A percentile compares a stretch with the other conserved stretches of the same genome.
Conservation (phyloP, 2,329 filamentous ascomycete genomes). For the Beauveria australis region DNA sequence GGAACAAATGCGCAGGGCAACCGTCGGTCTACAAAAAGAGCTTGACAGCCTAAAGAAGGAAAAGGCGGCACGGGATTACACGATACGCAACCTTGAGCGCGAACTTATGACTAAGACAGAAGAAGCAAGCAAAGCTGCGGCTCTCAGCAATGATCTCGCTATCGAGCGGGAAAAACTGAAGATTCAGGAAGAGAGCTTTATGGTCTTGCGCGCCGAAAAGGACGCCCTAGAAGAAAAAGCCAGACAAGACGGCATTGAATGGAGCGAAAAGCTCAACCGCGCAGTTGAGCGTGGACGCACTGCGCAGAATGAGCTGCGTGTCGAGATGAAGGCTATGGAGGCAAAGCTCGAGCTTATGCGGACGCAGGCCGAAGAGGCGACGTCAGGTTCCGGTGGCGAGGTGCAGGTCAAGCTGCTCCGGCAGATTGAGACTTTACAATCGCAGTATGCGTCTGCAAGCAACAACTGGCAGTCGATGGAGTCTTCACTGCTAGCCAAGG, state of each 20-base stretch:
- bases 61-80: slow-evolving; percentile 51
- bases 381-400: slow-evolving; percentile 72
- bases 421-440: slow-evolving; percentile 92
- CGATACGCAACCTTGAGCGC: slow-evolving; percentile 58
- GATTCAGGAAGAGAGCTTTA: slow-evolving; percentile 48
- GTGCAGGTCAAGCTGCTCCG: slow-evolving; percentile 82
- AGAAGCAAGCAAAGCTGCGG: slow-evolving; percentile 56
- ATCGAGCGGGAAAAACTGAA: slow-evolving; percentile 51
- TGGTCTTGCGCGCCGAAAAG: slow-evolving; percentile 70
- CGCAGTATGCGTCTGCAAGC: slow-evolving; percentile 86
- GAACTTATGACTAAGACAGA: slow-evolving; percentile 62
- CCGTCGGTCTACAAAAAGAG: slow-evolving; percentile 37
- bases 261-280: slow-evolving; percentile 64
- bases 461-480: slow-evolving; percentile 99
- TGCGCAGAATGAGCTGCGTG: slow-evolving; percentile 68
- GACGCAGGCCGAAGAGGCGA: slow-evolving; percentile 77
- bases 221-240: slow-evolving; percentile 64
- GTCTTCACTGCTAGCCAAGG: slow-evolving; percentile 68
- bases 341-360: slow-evolving; percentile 85
- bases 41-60: slow-evolving; percentile 37
- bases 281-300: slow-evolving; percentile 62
- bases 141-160: slow-evolving; percentile 59
- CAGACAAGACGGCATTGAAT: slow-evolving; percentile 59
- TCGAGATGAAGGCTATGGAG: slow-evolving; percentile 72
- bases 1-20: slow-evolving; percentile 42